Evolutionary conservation across 345 rosid genomes (phyloP).

Genomic region (Mallotus nudiflorus): DNA sequence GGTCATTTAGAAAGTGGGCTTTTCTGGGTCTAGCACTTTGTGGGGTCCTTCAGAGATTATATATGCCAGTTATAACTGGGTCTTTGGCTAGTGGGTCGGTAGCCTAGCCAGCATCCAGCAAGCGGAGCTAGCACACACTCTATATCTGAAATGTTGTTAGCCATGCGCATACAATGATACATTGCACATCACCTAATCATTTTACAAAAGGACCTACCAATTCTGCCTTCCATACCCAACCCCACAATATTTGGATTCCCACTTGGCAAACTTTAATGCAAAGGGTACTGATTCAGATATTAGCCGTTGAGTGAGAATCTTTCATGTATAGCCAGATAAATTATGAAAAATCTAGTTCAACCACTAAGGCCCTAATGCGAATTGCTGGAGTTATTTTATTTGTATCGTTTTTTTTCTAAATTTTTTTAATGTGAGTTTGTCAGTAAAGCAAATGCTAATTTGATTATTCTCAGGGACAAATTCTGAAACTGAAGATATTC

Average conservation of each 20-base stretch:
- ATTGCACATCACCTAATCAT: conserved; percentile 31
- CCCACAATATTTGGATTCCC: background rate
- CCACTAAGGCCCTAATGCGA: too few relatives aligned
- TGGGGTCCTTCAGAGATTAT: conserved; percentile 24
- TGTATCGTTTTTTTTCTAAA: too few relatives aligned
- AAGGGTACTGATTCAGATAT: background rate
- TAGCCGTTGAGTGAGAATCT: background rate
- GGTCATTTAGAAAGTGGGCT: conserved; percentile 21
- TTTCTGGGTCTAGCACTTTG: conserved; percentile 27
- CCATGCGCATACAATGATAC: conserved; percentile 26
- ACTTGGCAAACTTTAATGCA: background rate
- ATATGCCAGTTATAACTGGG: conserved; percentile 9
- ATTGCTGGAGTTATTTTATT: too few relatives aligned
- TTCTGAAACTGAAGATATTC: background rate
- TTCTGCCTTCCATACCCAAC: conserved; percentile 28
- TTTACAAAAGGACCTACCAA: conserved; percentile 23
- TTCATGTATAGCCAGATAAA: too few relatives aligned
- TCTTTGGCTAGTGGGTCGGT: conserved; percentile 14
- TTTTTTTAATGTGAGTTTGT: background rate
- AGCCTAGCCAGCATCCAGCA: background rate
- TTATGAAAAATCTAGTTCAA: too few relatives aligned
- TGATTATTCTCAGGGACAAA: background rate
- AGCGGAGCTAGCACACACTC: background rate
- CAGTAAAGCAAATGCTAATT: background rate
- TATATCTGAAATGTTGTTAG: conserved; percentile 19